Evolutionary conservation across 805 yeast genomes (phyloP), one percentile per base, ranked within the genome.

Genomic region (Wickerhamomyces ciferrii): DNA sequence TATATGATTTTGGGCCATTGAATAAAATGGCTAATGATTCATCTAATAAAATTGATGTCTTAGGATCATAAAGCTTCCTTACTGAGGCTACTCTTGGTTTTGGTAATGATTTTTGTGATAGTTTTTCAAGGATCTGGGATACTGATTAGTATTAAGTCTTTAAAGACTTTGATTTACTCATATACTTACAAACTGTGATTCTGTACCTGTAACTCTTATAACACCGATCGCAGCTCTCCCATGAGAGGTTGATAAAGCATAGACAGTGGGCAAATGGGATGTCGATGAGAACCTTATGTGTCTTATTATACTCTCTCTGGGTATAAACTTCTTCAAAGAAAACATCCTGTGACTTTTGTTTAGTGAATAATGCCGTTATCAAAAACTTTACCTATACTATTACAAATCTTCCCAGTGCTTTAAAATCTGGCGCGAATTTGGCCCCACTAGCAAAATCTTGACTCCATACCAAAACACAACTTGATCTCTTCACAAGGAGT

Each of bases 211-310:
- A 0, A 91, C 68, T 42, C 99, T 71, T 4, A 94, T 73, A 1
- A 94, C 88, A 0, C 90, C 96, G 21, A 94, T 81, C 0, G 97
- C 99, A 0, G 97, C 77, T 48, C 84, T 74, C 1, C 89, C 82
- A 0, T 86, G 79, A 9, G 85, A 81, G 0, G 98, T 92, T 0
- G 98, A 88, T 17, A 90, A 68, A 0, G 99, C 99, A 68, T 84
- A 94, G 1, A 94, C 83, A 0, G 99, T 94, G 10, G 94, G 84
- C 25, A 56, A 39, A 8, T 43, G 45, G 9, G 42, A 43, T 14
- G 44, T 39, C 3, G 43, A 42, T 14, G 27, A 46, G 6, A 25
- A 15, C 24, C 43, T 32, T 24, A 25, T 23, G 4, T 5, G 35
- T 4, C 18, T 31, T 4, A n/a, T 4, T 13, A 6, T 8, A 13